phyloP scores from a whole-genome alignment of 2,329 filamentous ascomycete species.

The Neocatenulostroma microsporum region DNA sequence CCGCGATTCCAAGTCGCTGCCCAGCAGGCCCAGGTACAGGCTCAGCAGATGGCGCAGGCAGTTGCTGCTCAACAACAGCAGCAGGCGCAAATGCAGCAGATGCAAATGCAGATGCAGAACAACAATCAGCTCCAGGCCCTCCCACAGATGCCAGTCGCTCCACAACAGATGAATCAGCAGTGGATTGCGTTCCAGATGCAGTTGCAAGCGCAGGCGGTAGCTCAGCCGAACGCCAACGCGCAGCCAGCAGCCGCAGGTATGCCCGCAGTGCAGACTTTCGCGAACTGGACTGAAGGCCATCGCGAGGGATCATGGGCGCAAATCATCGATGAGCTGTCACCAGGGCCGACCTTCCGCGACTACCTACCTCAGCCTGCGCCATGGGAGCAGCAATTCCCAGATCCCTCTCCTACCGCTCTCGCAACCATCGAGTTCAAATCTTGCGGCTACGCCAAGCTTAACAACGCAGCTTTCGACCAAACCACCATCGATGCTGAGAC shows the following conservation, averaged over 20 bases:
- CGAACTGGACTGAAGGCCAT: slow-evolving; percentile 29
- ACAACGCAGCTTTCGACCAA: slow-evolving; percentile 28
- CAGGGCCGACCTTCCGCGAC: slow-evolving; percentile 37
- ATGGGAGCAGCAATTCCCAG: slow-evolving; percentile 21
- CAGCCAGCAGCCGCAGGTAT: too few relatives aligned
- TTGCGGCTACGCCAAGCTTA: slow-evolving; percentile 52
- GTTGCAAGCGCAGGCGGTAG: too few relatives aligned
- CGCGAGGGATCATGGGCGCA: slow-evolving; percentile 45
- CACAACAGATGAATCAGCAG: slow-evolving; percentile 11
- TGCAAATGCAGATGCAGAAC: too few relatives aligned
- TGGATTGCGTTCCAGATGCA: too few relatives aligned
- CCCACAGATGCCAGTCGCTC: slow-evolving; percentile 1
- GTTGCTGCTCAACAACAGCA: too few relatives aligned
- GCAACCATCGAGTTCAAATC: slow-evolving; percentile 48
- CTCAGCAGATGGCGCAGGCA: too few relatives aligned
- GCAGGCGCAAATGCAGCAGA: too few relatives aligned
- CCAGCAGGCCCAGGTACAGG: not conserved
- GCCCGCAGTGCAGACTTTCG: slow-evolving; percentile 13
- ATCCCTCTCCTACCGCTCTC: slow-evolving; percentile 28
- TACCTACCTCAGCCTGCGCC: slow-evolving; percentile 29
- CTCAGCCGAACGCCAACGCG: too few relatives aligned
- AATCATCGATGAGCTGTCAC: slow-evolving; percentile 44
- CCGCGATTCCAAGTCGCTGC: slow-evolving; percentile 15
- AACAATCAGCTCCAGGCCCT: too few relatives aligned
- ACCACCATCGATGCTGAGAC: slow-evolving; percentile 22